Conservation (phyloP, 2,329 filamentous ascomycete genomes). For the Teratosphaeria pseudoeucalypti region DNA sequence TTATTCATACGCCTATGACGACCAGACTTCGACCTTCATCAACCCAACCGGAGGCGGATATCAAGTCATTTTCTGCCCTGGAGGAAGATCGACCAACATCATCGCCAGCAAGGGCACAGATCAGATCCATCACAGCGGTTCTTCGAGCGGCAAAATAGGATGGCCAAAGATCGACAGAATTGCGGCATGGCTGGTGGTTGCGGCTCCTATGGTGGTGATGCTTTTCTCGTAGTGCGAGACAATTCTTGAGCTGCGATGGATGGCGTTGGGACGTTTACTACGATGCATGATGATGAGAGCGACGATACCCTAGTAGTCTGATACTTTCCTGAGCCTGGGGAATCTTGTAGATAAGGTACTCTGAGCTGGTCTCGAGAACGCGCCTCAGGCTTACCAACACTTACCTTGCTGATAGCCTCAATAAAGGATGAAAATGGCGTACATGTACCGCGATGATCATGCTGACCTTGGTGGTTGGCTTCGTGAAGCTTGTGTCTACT, state of each 20-base stretch:
- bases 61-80: conserved; percentile 69
- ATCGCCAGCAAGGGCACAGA: not conserved
- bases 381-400: not conserved
- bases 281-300: not conserved
- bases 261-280: not conserved
- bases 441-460: not conserved
- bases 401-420: not conserved
- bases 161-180: not conserved
- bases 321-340: not conserved
- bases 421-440: not conserved
- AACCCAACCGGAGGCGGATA: conserved; percentile 59
- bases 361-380: not conserved
- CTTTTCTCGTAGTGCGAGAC: not conserved
- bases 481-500: not conserved
- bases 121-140: not conserved
- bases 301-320: not conserved
- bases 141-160: not conserved
- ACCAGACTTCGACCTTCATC: conserved; percentile 48
- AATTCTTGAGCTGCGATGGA: not conserved
- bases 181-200: not conserved
- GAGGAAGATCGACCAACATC: conserved; percentile 41
- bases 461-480: not conserved
- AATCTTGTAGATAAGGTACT: not conserved
- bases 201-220: not conserved
- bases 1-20: conserved; percentile 62